Evolutionary conservation across 441 rosid genomes (phyloP).

Genomic region (Omphalea diandra): DNA sequence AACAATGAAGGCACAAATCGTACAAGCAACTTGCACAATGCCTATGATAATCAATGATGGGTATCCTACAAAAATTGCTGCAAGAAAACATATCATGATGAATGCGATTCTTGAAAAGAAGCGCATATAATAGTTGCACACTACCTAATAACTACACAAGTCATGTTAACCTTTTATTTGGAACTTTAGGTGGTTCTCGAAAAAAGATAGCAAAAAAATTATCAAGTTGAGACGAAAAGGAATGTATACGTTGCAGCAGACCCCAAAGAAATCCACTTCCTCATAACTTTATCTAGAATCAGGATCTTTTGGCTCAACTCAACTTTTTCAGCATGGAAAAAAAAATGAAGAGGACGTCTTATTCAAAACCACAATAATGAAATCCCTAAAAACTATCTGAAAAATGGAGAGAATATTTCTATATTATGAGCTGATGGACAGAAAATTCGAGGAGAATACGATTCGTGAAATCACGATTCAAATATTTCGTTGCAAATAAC

Average conservation of each 20-base stretch:
- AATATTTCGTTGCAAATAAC: not conserved
- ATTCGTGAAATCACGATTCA: conserved; percentile 14
- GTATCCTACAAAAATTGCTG: conserved; percentile 91
- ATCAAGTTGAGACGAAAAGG: too few species aligned
- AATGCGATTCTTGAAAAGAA: conserved; percentile 15
- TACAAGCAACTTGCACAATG: conserved; percentile 77
- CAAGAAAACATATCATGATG: conserved; percentile 25
- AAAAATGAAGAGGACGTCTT: too few species aligned
- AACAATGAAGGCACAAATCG: conserved; percentile 89
- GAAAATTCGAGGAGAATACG: not conserved
- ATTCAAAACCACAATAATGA: too few species aligned
- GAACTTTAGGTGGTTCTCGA: too few species aligned
- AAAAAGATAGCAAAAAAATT: too few species aligned
- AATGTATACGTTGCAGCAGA: too few species aligned
- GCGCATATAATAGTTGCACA: not conserved
- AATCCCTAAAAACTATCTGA: too few species aligned
- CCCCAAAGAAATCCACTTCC: conserved; percentile 8
- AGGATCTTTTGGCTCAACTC: too few species aligned
- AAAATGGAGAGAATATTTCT: not conserved
- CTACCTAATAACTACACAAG: too few species aligned
- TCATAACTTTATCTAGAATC: too few species aligned
- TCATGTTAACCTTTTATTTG: too few species aligned
- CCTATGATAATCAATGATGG: conserved; percentile 92
- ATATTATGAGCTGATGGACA: not conserved
- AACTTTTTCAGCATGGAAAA: too few species aligned